Evolutionary conservation across 306 rosid genomes (phyloP).

Genomic region (Ochetophila trinervis): DNA sequence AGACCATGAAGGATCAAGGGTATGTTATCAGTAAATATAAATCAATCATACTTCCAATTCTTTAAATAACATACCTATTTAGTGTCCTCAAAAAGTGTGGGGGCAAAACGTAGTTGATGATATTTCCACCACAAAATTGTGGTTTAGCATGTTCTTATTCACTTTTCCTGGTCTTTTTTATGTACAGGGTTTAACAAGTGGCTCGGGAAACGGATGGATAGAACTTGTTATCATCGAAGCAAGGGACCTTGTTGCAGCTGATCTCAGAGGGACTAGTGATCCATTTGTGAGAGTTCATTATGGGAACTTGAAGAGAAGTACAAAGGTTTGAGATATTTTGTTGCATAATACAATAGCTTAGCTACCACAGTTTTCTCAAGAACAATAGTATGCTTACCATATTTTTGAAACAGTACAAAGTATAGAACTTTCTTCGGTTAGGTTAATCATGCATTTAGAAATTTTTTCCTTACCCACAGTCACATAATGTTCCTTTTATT

Average conservation of each 20-base stretch:
- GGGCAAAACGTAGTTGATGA: background rate
- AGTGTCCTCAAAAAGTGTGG: too few species aligned
- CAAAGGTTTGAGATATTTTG: slow-evolving; percentile 60
- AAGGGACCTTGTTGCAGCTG: slow-evolving; percentile 89
- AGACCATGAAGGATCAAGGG: slow-evolving; percentile 75
- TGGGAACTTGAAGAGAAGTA: slow-evolving; percentile 75
- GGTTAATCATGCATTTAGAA: too few species aligned
- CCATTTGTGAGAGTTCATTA: slow-evolving; percentile 90
- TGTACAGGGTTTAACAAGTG: slow-evolving; percentile 48
- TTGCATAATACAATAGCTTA: background rate
- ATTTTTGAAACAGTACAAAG: background rate
- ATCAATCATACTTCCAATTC: slow-evolving; percentile 15
- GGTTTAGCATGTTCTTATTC: slow-evolving; percentile 15
- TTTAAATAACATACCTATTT: slow-evolving; percentile 5
- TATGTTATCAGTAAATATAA: slow-evolving; percentile 26
- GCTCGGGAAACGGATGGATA: slow-evolving; percentile 63
- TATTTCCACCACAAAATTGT: slow-evolving; percentile 4
- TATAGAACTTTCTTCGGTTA: too few species aligned
- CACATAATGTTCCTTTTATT: too few species aligned
- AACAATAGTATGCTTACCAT: background rate
- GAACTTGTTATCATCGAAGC: slow-evolving; percentile 90
- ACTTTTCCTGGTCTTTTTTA: slow-evolving; percentile 19
- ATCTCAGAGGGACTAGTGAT: slow-evolving; percentile 97
- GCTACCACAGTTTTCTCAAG: background rate
- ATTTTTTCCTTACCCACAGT: too few species aligned